A percentile compares a stretch with the other conserved stretches of the same genome.
Evolutionary conservation across 2,329 filamentous ascomycete genomes (phyloP).

Genomic region (Coniochaeta prunicola): DNA sequence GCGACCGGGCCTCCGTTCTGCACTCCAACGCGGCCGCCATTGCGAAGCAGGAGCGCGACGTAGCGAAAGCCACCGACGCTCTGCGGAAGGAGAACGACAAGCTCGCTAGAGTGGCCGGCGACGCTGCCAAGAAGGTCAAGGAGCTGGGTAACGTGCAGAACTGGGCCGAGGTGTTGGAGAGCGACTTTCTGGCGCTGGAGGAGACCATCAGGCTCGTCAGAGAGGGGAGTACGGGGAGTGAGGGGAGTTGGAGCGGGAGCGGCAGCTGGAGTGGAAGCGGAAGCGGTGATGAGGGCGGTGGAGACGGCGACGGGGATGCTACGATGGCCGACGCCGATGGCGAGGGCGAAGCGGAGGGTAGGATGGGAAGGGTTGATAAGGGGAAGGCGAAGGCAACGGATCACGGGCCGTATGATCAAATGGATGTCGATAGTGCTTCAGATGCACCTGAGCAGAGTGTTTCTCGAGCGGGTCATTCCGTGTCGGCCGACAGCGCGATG

Average conservation of each 20-base stretch:
- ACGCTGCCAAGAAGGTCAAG: constrained; percentile 59
- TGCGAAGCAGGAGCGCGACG: constrained; percentile 58
- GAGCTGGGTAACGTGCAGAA: constrained; percentile 79
- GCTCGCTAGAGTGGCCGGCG: constrained; percentile 56
- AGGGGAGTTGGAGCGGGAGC: constrained; percentile 9
- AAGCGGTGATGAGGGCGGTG: constrained; percentile 3
- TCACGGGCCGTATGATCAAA: neutral
- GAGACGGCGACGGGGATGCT: neutral
- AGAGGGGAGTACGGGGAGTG: constrained; percentile 21
- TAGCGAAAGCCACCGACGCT: constrained; percentile 50
- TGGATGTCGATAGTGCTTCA: neutral
- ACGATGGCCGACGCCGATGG: neutral
- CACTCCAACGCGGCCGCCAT: constrained; percentile 63
- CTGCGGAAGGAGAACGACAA: constrained; percentile 58
- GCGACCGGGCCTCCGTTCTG: constrained; percentile 59
- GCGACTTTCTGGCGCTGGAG: constrained; percentile 56
- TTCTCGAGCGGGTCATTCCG: neutral
- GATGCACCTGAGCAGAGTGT: neutral
- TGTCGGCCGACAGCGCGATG: neutral
- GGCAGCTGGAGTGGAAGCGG: constrained; percentile 6
- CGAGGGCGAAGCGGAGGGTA: neutral
- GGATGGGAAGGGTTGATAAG: neutral
- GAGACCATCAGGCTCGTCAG: constrained; percentile 55
- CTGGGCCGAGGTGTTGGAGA: constrained; percentile 76
- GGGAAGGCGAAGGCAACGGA: constrained; percentile 6